Base-by-base conservation (phyloP, 1,139 yeast species). In the Arxiozyma slooffiae region DNA sequence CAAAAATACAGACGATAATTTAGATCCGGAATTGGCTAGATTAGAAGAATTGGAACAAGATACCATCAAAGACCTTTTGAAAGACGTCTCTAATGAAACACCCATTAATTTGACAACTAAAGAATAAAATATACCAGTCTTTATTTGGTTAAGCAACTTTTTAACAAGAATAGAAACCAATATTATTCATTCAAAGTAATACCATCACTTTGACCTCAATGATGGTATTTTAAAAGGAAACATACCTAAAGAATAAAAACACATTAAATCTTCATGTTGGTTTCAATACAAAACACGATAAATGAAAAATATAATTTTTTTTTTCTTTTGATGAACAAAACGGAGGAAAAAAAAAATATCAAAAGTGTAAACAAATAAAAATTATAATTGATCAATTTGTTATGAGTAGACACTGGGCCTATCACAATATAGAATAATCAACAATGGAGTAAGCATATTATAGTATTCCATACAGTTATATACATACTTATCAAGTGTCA, bases 31-130 rank as follows among this genome's bases (percentile, higher is more conserved):
- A 14, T 16, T 37, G 11, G 23, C 44, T n/a, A 17, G 38, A 41
- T 14, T 34, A 7, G 45, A 42, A 20, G 45, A 30, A 21, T 9
- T 42, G 22, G 45, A 42, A 20, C 39, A 42, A 42, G 45, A 42
- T 9, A 38, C 34, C 26, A 42, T 42, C 38, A 42, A 42, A 18
- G 45, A 42, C 22, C 16, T 42, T 24, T 34, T 42, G 18, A 42
- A 42, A 18, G 45, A 42, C 17, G 48, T 45, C 22, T 38, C 48
- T 6, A 23, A 23, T 18, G 48, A 45, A 26, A 45, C 39, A 8
- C 43, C 48, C 9, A 24, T 45, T 20, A 45, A 45, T 11, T 30
- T 42, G 23, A 30, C 45, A 23, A 30, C 36, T 9, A 21, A 34
- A 20, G 45, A 42, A 7, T 42, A 38, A 42, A 14, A 16, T 14